Percentiles rank a stretch among this genome's conserved stretches.
Evolutionary conservation across 2,329 filamentous ascomycete species (phyloP).

Genomic region (Truncatella angustata): DNA sequence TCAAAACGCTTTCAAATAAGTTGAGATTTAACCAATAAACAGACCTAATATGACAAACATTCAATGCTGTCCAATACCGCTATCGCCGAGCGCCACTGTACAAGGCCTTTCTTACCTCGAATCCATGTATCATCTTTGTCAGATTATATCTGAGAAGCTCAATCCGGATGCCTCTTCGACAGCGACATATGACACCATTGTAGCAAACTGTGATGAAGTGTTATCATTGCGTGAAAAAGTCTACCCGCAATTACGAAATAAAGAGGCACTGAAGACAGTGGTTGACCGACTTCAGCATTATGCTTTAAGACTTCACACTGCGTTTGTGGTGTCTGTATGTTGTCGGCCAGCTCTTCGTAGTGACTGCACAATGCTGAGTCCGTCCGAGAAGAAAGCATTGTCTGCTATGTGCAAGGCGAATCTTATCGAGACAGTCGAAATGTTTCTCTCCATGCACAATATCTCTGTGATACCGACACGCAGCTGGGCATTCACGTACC

Average conservation of each 20-base stretch:
- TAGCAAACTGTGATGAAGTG: constrained; percentile 55
- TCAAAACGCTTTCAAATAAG: background rate
- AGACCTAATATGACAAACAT: constrained; percentile 64
- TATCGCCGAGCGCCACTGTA: constrained; percentile 37
- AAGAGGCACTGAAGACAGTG: constrained; percentile 62
- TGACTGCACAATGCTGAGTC: constrained; percentile 47
- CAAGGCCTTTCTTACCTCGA: constrained; percentile 60
- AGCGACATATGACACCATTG: constrained; percentile 53
- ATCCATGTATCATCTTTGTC: constrained; percentile 63
- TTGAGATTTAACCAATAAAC: constrained; percentile 12
- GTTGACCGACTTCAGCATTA: constrained; percentile 63
- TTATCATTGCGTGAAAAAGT: constrained; percentile 50
- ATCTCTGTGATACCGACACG: constrained; percentile 64
- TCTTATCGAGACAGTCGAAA: constrained; percentile 63
- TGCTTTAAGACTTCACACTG: constrained; percentile 62
- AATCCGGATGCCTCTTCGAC: constrained; percentile 52
- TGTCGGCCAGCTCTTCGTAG: constrained; percentile 61
- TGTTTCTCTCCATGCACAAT: constrained; percentile 69
- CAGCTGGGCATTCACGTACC: constrained; percentile 68
- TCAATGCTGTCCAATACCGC: constrained; percentile 52
- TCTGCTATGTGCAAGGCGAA: constrained; percentile 61
- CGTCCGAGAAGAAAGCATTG: constrained; percentile 51
- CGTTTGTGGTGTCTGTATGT: constrained; percentile 64
- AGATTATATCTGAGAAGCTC: constrained; percentile 56
- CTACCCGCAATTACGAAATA: constrained; percentile 52